Evolutionary conservation across 352 stramenopile species (phyloP), one percentile per base, ranked within the genome.

Genomic region (Pythium sp.): DNA sequence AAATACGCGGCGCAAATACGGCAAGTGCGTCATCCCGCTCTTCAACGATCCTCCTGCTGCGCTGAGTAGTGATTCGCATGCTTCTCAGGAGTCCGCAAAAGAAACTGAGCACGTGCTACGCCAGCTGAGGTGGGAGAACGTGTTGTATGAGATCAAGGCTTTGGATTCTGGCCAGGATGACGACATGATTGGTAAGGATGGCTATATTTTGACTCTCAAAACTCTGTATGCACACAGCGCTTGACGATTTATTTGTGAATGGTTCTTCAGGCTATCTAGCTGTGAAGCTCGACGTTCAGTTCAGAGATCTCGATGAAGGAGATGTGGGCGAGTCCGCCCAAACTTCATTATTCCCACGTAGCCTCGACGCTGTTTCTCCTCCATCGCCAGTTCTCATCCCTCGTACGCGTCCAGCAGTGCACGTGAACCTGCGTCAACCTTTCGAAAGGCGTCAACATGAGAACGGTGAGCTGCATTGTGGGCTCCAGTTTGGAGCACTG

Each of bases 121-220:
- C 20, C 66, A 71, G 2, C 54, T 85, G 9, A 57, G 64, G 2
- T 55, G 62, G 26, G 61, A 83, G 2, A 73, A 83, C 20, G 70
- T 46, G 46, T 65, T 91, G 56, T 77, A 74, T 55, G 80, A 87
- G 53, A 82, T 84, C 15, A 66, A 73, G n/a, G 38, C 72, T 8
- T 46, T 72, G 26, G 47, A 59, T 8, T 20, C 32, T 4, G 58
- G 47, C 5, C 8, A 58, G 0, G 59, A 73, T 8, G 57, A 64
- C 22, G 46, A 20, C 14, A 61, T 59, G 18, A 67, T 70, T 14
- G 68, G 67, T 67, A 53, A 70, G 28, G 26, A 72, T 9, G 5
- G 6, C 5, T 51, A 49, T 6, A 5, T n/a, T 8, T 49, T 20
- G 41, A n/a, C 6, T n/a, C 41, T 22, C 20, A 22, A 15, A n/a